Evolutionary conservation across 345 rosid genomes (phyloP).

Genomic region (Citrus glauca): DNA sequence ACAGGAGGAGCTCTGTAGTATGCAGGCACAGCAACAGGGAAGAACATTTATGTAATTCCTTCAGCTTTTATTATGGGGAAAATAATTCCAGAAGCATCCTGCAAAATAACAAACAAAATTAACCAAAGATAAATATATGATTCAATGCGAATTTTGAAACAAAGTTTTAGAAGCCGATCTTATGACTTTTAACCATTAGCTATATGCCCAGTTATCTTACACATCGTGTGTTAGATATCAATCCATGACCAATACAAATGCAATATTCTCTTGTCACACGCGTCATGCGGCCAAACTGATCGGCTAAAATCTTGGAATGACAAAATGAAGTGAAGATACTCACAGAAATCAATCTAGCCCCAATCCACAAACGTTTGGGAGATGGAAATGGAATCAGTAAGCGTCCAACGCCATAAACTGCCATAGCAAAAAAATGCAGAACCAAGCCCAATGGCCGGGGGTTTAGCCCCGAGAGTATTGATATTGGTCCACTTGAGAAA

Average conservation of each 20-base stretch:
- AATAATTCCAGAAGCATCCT: constrained; percentile 5
- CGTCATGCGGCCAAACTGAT: too few species aligned
- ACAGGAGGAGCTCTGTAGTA: constrained; percentile 3
- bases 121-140: not conserved
- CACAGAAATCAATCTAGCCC: constrained; percentile 27
- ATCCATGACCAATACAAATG: too few species aligned
- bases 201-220: not conserved
- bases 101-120: not conserved
- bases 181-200: too few species aligned
- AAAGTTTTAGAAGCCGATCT: too few species aligned
- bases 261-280: too few species aligned
- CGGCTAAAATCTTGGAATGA: not conserved
- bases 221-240: too few species aligned
- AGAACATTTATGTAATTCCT: constrained; percentile 12
- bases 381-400: constrained; percentile 33
- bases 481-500: constrained; percentile 30
- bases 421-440: constrained; percentile 35
- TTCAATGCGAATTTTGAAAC: too few species aligned
- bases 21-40: not conserved
- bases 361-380: constrained; percentile 27
- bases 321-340: not conserved
- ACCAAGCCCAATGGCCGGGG: constrained; percentile 29
- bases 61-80: constrained; percentile 13
- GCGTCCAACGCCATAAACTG: constrained; percentile 25
- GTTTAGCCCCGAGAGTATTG: constrained; percentile 37